phyloP scores from a whole-genome alignment of 1,139 yeast genomes.

The Lizanozyma gosingica region DNA sequence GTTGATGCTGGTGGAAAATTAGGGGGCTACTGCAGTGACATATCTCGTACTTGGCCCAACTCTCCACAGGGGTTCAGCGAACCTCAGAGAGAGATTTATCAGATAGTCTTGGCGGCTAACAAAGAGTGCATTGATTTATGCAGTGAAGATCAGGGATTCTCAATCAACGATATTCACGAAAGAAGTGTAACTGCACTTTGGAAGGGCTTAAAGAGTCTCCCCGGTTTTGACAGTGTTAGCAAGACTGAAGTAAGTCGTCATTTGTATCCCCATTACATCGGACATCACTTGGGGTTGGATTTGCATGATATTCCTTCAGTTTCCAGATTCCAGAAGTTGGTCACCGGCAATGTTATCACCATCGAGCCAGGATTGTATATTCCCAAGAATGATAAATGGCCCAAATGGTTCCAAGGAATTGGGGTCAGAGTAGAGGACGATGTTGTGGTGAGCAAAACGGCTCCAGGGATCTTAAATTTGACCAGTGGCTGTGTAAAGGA shows the following conservation, averaged over 20 bases:
- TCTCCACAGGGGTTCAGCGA: slow-evolving; percentile 54
- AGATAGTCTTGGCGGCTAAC: slow-evolving; percentile 79
- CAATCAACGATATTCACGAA: slow-evolving; percentile 73
- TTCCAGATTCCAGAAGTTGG: slow-evolving; percentile 42
- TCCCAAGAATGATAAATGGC: slow-evolving; percentile 62
- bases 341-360: slow-evolving; percentile 70
- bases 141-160: slow-evolving; percentile 37
- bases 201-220: slow-evolving; percentile 55
- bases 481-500: slow-evolving; percentile 38
- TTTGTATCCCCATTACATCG: slow-evolving; percentile 89
- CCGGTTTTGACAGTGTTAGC: slow-evolving; percentile 51
- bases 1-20: slow-evolving; percentile 93
- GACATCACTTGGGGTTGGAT: slow-evolving; percentile 91
- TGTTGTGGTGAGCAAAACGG: slow-evolving; percentile 55
- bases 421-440: slow-evolving; percentile 96
- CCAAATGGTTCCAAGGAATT: slow-evolving; percentile 74
- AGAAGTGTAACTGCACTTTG: slow-evolving; percentile 51
- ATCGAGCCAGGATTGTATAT: slow-evolving; percentile 93
- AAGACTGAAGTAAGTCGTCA: slow-evolving; percentile 42
- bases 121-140: slow-evolving; percentile 69
- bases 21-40: slow-evolving; percentile 95
- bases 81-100: slow-evolving; percentile 80
- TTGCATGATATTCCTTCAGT: slow-evolving; percentile 75
- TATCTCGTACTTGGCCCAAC: slow-evolving; percentile 95
- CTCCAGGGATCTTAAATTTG: slow-evolving; percentile 13